A percentile compares a stretch with the other conserved stretches of the same genome.
Conservation (phyloP, 2,329 filamentous ascomycete species). For the Trichophaea hybrida region DNA sequence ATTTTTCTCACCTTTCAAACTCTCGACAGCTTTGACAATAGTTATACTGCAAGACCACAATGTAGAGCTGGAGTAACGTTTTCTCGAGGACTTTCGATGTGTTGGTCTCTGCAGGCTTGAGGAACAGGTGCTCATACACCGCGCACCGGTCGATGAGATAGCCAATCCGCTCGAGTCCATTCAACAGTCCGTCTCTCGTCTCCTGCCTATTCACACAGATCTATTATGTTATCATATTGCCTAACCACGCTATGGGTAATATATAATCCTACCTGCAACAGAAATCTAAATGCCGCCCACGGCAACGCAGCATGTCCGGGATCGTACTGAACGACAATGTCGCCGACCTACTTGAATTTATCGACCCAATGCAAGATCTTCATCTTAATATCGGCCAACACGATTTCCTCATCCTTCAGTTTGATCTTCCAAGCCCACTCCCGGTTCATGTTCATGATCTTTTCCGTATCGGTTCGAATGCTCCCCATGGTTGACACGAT, state of each 20-base stretch:
- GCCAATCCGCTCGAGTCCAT: constrained; percentile 1
- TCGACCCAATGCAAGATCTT: constrained; percentile 23
- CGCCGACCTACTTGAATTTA: constrained; percentile 27
- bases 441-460: background rate
- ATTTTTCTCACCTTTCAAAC: background rate
- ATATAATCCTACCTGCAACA: constrained; percentile 23
- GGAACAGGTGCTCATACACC: background rate
- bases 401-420: background rate
- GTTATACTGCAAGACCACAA: background rate
- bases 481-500: background rate
- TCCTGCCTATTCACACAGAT: background rate
- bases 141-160: background rate
- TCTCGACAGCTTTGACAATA: constrained; percentile 1
- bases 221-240: background rate
- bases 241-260: background rate
- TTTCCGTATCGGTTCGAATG: background rate
- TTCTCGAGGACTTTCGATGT: background rate
- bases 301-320: constrained; percentile 27
- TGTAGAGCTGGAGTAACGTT: background rate
- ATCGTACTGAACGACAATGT: constrained; percentile 27
- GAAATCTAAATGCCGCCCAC: constrained; percentile 28
- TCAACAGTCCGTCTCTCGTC: background rate
- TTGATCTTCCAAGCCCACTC: background rate
- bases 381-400: background rate
- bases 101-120: background rate